Evolutionary conservation across 169 alveolate species (phyloP), one percentile per base, ranked within the genome.

Genomic region (Plasmodium inui): DNA sequence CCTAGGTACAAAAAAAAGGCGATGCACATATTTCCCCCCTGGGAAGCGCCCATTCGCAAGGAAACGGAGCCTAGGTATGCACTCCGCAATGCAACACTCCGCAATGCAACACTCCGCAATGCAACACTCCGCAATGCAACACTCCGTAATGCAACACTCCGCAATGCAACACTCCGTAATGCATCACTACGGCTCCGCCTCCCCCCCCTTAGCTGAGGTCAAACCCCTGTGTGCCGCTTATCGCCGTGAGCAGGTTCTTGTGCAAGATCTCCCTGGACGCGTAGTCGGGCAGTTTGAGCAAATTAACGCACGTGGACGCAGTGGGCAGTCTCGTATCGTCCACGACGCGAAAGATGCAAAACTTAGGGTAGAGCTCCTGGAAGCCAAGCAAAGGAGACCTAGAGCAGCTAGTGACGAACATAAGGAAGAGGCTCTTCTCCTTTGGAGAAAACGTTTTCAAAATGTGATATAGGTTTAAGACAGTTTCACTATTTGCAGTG

Each of bases 301-400:
- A 96, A 95, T 99, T 99, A 81, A 98, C 98, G 88, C 99, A 99
- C 71, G 99, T 99, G 46, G 99, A 97, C 2, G 99, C 98, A 57
- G 99, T 98, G 9, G 99, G 99, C 50, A 99, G 94, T 46, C 99
- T 96, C 57, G 95, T 94, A 71, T 89, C 67, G 57, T 98, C 99
- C 17, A 97, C 96, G 12, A 98, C 99, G 12, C 98, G 94, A 57
- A 97, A 98, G 19, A 99, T 98, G 50, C 99, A 97, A 95, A 99
- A 98, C 28, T 97, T 95, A 0, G 99, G 99, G 74, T 98, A 94
- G 19, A 99, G 94, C 80, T 97, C 97, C 83, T 95, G 96, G 92
- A 98, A 99, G 5, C 99, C 99, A 86, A 98, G 89, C 10, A 99
- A 96, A 0, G 99, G 99, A 44, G 99, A 99, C 72, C 99, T 97